Percentiles rank a stretch among this genome's conserved stretches.
phyloP scores from a whole-genome alignment of 139 green algal genomes.

The Nannochloris sp. region DNA sequence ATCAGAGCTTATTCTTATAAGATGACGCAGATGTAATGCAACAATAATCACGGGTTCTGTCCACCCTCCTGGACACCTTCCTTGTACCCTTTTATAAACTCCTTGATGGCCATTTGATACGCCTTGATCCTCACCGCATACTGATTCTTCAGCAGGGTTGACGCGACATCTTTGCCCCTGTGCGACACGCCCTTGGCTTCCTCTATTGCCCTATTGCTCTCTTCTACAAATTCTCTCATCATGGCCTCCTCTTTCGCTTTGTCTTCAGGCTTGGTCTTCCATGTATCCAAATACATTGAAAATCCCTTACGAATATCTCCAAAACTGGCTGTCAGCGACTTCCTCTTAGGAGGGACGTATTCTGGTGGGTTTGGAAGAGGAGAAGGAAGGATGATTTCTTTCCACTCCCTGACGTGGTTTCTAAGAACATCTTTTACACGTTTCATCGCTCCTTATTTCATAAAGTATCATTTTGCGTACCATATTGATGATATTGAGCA shows the following conservation, averaged over 20 bases:
- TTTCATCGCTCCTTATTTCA: no score
- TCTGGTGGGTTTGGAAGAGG: constrained; percentile 34
- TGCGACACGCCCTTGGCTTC: constrained; percentile 12
- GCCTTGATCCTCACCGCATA: constrained; percentile 28
- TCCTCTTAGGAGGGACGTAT: constrained; percentile 10
- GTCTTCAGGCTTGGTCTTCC: constrained; percentile 9
- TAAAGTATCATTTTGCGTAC: no score
- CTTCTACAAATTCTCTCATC: not conserved
- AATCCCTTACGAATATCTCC: constrained; percentile 5
- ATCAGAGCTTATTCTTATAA: constrained; percentile 35
- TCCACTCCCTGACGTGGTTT: constrained; percentile 24
- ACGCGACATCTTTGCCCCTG: constrained; percentile 16
- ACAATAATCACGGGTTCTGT: not conserved
- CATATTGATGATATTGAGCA: no score
- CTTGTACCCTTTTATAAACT: constrained; percentile 43
- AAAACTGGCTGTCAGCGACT: not conserved
- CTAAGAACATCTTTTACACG: not conserved
- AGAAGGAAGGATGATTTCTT: constrained; percentile 29
- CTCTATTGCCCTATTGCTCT: not conserved
- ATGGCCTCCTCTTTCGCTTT: constrained; percentile 1
- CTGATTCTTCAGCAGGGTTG: constrained; percentile 31
- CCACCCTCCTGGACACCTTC: constrained; percentile 23
- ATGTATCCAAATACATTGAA: constrained; percentile 23
- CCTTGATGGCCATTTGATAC: constrained; percentile 36
- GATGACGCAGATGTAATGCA: no score